phyloP scores from a whole-genome alignment of 2,329 filamentous ascomycete species.

The Fusarium sambucinum region DNA sequence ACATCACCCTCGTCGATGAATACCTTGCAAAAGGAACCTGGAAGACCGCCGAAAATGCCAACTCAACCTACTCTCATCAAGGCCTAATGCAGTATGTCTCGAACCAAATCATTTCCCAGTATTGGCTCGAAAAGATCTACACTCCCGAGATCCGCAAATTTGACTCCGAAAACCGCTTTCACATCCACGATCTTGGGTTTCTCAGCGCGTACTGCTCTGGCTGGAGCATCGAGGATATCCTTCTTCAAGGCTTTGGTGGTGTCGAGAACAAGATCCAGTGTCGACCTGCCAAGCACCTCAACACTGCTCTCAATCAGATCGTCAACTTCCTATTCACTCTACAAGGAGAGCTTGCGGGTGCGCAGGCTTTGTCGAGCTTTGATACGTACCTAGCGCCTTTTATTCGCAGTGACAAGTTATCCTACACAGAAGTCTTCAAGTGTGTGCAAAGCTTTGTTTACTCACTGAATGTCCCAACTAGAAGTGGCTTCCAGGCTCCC shows the following conservation, averaged over 20 bases:
- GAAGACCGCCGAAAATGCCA: constrained; percentile 44
- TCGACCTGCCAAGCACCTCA: constrained; percentile 42
- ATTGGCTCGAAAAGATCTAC: constrained; percentile 45
- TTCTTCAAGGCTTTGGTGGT: constrained; percentile 42
- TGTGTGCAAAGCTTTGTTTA: constrained; percentile 45
- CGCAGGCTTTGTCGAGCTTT: constrained; percentile 41
- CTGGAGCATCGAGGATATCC: constrained; percentile 44
- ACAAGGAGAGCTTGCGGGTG: constrained; percentile 42
- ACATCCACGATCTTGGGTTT: constrained; percentile 45
- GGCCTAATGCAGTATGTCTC: constrained; percentile 46
- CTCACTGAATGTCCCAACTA: constrained; percentile 44
- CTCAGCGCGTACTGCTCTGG: constrained; percentile 45
- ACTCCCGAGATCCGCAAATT: constrained; percentile 37
- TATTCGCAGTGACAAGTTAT: constrained; percentile 35
- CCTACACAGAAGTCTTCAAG: constrained; percentile 43
- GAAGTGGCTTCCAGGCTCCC: constrained; percentile 44
- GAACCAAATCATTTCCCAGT: constrained; percentile 43
- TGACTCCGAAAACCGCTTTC: constrained; percentile 40
- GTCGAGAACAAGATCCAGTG: constrained; percentile 47
- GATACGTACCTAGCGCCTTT: constrained; percentile 44
- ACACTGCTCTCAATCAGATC: constrained; percentile 45
- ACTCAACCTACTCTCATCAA: constrained; percentile 46
- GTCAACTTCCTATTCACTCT: constrained; percentile 46
- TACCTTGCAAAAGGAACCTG: constrained; percentile 42
- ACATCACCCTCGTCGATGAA: constrained; percentile 36